Conservation (phyloP, 164 flowering plant species). For the Saururus chinensis region DNA sequence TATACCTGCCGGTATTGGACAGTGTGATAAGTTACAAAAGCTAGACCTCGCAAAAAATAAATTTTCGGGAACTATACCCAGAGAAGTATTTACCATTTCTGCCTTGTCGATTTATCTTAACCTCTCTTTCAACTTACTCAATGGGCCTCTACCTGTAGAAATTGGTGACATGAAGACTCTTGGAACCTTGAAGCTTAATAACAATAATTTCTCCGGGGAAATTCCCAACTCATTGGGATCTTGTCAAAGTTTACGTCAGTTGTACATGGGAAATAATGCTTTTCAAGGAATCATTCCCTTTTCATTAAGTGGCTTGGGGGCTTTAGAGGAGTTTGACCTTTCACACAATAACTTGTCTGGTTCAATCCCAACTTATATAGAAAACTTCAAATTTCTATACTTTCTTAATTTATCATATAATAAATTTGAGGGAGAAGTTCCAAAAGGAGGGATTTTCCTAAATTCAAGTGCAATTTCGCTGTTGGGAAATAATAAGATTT, state of each 20-base stretch:
- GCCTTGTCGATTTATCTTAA: no score
- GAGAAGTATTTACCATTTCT: background rate
- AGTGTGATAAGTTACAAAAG: background rate
- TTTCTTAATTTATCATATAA: no score
- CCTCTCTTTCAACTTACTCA: no score
- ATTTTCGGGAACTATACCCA: constrained; percentile 10
- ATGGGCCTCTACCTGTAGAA: constrained; percentile 15
- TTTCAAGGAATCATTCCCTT: background rate
- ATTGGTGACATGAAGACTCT: constrained; percentile 12
- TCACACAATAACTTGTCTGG: no score
- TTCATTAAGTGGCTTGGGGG: background rate
- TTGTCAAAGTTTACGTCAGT: no score
- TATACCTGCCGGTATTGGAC: constrained; percentile 5
- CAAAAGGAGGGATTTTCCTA: no score
- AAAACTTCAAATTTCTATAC: no score
- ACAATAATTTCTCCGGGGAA: constrained; percentile 8
- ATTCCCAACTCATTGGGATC: constrained; percentile 8
- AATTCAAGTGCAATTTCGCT: no score
- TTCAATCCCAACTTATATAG: no score
- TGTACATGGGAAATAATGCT: no score
- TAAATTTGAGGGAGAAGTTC: no score
- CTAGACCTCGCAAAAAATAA: constrained; percentile 6
- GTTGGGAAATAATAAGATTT: no score
- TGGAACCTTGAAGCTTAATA: background rate
- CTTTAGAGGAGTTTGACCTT: background rate